These are phyloP conservation scores for Mycena olivaceomarginata DNA, from an alignment of 768 basidiomycete genomes.

Conservation along the genomic window DNA sequence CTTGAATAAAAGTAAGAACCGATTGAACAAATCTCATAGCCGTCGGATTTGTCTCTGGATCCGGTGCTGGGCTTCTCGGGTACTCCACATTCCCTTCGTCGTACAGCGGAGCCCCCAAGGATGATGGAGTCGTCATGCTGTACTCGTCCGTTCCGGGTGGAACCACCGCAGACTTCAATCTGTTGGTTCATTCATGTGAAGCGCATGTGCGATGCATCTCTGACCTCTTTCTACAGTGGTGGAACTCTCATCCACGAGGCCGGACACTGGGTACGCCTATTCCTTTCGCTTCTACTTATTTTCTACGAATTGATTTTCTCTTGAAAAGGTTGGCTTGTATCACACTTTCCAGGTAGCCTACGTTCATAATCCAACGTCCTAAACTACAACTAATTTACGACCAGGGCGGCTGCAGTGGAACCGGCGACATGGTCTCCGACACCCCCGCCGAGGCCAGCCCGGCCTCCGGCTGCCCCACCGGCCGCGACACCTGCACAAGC, in stretches of 20 bases:
- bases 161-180: slow-evolving; percentile 56
- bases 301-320: not conserved
- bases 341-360: slow-evolving; percentile 57
- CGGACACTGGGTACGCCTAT: slow-evolving; percentile 60
- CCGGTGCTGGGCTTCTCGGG: slow-evolving; percentile 57
- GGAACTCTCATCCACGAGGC: slow-evolving; percentile 66
- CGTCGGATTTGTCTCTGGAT: slow-evolving; percentile 53
- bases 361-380: not conserved
- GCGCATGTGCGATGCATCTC: not conserved
- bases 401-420: slow-evolving; percentile 54
- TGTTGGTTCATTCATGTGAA: not conserved
- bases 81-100: slow-evolving; percentile 63
- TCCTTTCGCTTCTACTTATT: not conserved
- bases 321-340: slow-evolving; percentile 61
- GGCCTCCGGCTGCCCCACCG: slow-evolving; percentile 58
- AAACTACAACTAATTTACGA: not conserved
- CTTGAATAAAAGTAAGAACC: not conserved
- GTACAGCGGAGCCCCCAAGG: slow-evolving; percentile 52
- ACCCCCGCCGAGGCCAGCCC: slow-evolving; percentile 60
- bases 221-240: slow-evolving; percentile 13
- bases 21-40: not conserved
- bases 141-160: slow-evolving; percentile 54
- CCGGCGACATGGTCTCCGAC: slow-evolving; percentile 61
- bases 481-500: slow-evolving; percentile 56
- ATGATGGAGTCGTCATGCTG: slow-evolving; percentile 59